Conservation (phyloP, 176 grass and related monocot genomes). For the Triticum aestivum region IWGSC_CS_RefSeq_v2.1 NC_057812.1:676662254-676662753, state of each 20-base stretch:
- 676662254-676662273: constrained; percentile 90
- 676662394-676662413: not conserved
- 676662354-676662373: not conserved
- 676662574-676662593: constrained; percentile 9
- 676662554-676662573: not conserved
- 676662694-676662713: not conserved
- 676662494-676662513: not conserved
- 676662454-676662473: not conserved
- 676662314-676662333: constrained; percentile 99
- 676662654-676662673: not conserved
- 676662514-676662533: not conserved
- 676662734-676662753: not conserved
- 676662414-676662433: not conserved
- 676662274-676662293: constrained; percentile 98
- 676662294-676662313: constrained; percentile 97
- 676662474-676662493: not conserved
- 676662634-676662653: not conserved
- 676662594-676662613: not conserved
- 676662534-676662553: not conserved
- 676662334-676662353: constrained; percentile 92
- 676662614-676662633: not conserved
- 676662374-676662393: not conserved
- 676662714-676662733: not conserved
- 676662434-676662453: constrained; percentile 9
- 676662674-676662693: not conserved